Evolutionary conservation across 768 basidiomycete species (phyloP).

Genomic region (Lactifluus echinatus): DNA sequence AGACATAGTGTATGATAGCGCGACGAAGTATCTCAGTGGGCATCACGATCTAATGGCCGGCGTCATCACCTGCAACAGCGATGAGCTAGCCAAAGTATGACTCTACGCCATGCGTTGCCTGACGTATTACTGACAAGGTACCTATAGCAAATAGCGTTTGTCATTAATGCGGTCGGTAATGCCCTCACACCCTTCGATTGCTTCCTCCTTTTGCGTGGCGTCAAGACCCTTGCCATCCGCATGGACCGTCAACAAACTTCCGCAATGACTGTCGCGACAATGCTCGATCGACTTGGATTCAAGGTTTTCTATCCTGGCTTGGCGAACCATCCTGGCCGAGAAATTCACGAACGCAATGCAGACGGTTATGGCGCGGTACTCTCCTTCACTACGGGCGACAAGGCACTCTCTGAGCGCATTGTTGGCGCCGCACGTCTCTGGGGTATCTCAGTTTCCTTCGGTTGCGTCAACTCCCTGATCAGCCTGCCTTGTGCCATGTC

Average conservation of each 20-base stretch:
- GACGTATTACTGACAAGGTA: neutral
- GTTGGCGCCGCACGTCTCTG: constrained; percentile 89
- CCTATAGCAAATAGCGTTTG: constrained; percentile 73
- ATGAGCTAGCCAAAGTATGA: constrained; percentile 77
- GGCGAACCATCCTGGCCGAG: constrained; percentile 67
- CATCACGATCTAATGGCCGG: constrained; percentile 99
- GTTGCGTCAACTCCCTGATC: constrained; percentile 95
- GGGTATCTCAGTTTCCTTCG: constrained; percentile 98
- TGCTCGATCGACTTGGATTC: constrained; percentile 81
- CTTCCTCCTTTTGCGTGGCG: constrained; percentile 91
- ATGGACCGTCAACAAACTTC: constrained; percentile 91
- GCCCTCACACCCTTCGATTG: constrained; percentile 93
- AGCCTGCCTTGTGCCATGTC: constrained; percentile 99
- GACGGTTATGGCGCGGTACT: constrained; percentile 89
- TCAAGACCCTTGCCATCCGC: constrained; percentile 92
- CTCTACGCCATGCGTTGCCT: constrained; percentile 8
- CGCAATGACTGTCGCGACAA: constrained; percentile 75
- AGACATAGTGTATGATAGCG: constrained; percentile 96
- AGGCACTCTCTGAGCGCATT: constrained; percentile 81
- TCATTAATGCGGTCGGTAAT: constrained; percentile 90
- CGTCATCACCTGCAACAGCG: constrained; percentile 83
- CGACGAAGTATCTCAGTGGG: constrained; percentile 94
- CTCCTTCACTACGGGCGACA: constrained; percentile 90
- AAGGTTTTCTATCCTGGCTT: constrained; percentile 90
- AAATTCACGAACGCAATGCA: constrained; percentile 86